A percentile compares a stretch with the other conserved stretches of the same genome.
phyloP scores from a whole-genome alignment of 768 basidiomycete genomes.

The Vararia minispora region DNA sequence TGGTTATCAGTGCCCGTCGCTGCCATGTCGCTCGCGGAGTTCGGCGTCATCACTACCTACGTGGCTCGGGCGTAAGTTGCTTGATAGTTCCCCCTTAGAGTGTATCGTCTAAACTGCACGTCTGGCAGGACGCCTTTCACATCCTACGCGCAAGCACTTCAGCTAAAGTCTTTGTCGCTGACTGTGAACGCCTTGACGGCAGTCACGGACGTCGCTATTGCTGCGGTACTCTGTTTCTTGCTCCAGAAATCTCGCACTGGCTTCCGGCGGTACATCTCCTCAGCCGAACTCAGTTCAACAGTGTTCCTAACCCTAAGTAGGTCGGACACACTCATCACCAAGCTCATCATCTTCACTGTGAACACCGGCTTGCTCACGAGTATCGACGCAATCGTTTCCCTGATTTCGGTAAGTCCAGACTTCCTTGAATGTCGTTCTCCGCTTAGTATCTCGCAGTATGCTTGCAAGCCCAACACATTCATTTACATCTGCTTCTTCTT shows the following conservation, averaged over 20 bases:
- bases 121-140: too few relatives aligned
- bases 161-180: conserved; percentile 39
- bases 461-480: conserved; percentile 37
- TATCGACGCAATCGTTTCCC: conserved; percentile 31
- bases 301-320: conserved; percentile 6
- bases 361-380: conserved; percentile 31
- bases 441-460: conserved; percentile 29
- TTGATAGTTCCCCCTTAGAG: background rate
- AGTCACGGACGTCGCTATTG: conserved; percentile 38
- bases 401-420: conserved; percentile 24
- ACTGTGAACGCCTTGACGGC: conserved; percentile 43
- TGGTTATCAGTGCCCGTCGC: conserved; percentile 25
- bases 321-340: conserved; percentile 35
- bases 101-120: too few relatives aligned
- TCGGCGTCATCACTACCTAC: conserved; percentile 1
- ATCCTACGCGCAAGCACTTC: background rate
- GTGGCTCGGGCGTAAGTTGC: background rate
- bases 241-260: conserved; percentile 41
- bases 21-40: background rate
- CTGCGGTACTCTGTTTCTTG: conserved; percentile 36
- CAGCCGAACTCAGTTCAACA: conserved; percentile 2
- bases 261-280: conserved; percentile 33
- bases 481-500: conserved; percentile 52
- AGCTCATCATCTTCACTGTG: conserved; percentile 27
- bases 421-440: background rate